A percentile compares a stretch with the other conserved stretches of the same genome.
phyloP scores from a whole-genome alignment of 352 stramenopile species.

The Phytophthora chlamydospora region DNA sequence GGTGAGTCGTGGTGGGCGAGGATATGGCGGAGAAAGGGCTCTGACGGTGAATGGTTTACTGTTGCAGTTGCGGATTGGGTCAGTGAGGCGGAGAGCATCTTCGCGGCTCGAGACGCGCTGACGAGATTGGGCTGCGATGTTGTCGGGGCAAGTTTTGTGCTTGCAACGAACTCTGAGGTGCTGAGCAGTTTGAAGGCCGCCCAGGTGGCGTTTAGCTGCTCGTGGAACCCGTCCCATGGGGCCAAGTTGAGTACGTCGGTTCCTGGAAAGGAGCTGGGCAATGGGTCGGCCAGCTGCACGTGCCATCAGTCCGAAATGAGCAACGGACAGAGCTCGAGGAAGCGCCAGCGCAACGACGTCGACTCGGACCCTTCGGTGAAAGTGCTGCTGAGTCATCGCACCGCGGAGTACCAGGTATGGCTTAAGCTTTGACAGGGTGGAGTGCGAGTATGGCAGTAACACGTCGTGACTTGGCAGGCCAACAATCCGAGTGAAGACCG shows the following conservation, averaged over 20 bases:
- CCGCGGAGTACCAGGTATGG: constrained; percentile 64
- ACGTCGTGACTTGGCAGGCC: constrained; percentile 30
- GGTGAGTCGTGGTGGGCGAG: constrained; percentile 11
- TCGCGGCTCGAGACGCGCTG: constrained; percentile 53
- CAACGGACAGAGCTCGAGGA: constrained; percentile 25
- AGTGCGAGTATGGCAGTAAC: background rate
- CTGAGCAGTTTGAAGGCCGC: constrained; percentile 42
- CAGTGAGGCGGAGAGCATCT: constrained; percentile 44
- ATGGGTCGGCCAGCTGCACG: constrained; percentile 1
- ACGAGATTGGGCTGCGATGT: constrained; percentile 49
- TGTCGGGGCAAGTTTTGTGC: constrained; percentile 52
- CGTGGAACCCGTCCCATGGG: constrained; percentile 49
- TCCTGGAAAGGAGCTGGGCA: background rate
- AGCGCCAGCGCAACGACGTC: constrained; percentile 18
- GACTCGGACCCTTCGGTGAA: constrained; percentile 25
- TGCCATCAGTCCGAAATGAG: constrained; percentile 17
- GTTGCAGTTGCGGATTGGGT: constrained; percentile 61
- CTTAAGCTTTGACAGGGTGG: background rate
- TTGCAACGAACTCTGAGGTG: constrained; percentile 45
- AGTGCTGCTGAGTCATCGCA: constrained; percentile 43
- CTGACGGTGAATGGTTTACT: background rate
- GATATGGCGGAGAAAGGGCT: background rate
- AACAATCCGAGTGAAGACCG: constrained; percentile 75
- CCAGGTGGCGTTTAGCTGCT: constrained; percentile 52
- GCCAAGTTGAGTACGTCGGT: constrained; percentile 31